Percentiles rank a stretch among this genome's conserved stretches.
Conservation (phyloP, 805 yeast genomes). For the Kluyveromyces nonfermentans region DNA sequence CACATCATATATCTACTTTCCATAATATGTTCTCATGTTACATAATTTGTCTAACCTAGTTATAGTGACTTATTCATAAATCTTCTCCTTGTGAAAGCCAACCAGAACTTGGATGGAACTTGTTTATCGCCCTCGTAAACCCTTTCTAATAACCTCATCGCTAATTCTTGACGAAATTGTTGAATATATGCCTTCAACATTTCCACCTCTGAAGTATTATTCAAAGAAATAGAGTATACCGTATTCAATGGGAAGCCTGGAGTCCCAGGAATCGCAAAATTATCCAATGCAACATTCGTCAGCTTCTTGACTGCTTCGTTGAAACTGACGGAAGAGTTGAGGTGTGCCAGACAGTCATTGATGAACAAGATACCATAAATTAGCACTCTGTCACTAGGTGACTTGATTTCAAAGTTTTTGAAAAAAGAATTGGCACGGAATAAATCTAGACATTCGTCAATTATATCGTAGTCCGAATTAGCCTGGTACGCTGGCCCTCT, state of each 20-base stretch:
- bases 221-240: constrained; percentile 57
- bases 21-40: not conserved
- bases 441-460: constrained; percentile 84
- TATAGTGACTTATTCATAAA: constrained; percentile 80
- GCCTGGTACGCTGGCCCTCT: constrained; percentile 89
- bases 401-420: constrained; percentile 93
- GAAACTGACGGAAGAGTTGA: constrained; percentile 40
- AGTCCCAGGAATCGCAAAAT: constrained; percentile 90
- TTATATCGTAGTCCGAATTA: constrained; percentile 72
- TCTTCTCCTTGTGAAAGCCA: constrained; percentile 88
- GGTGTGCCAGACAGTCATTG: constrained; percentile 69
- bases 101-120: constrained; percentile 84
- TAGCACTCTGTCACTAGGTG: constrained; percentile 84
- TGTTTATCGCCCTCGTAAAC: constrained; percentile 52
- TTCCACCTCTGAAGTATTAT: constrained; percentile 66
- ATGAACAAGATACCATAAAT: constrained; percentile 89
- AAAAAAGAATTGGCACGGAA: constrained; percentile 95
- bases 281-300: constrained; percentile 79
- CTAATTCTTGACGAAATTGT: constrained; percentile 92
- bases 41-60: not conserved
- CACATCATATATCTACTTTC: not conserved
- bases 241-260: constrained; percentile 88
- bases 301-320: constrained; percentile 59
- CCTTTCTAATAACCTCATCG: constrained; percentile 66
- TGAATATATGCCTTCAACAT: constrained; percentile 71